Conservation (phyloP, 2,329 filamentous ascomycete species). For the Colletotrichum liriopes region DNA sequence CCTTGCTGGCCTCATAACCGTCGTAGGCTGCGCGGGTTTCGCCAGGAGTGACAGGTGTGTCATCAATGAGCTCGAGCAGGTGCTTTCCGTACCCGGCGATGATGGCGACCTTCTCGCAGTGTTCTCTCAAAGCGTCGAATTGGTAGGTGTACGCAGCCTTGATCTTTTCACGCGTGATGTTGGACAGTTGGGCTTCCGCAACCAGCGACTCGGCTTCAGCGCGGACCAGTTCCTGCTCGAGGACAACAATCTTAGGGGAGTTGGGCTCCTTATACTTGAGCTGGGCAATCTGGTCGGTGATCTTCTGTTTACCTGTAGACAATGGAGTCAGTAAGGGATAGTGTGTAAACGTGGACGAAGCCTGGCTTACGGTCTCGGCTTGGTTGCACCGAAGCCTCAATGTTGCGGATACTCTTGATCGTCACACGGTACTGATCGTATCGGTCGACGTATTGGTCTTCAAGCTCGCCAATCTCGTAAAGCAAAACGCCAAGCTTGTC, state of each 20-base stretch:
- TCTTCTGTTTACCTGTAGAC: slow-evolving; percentile 92
- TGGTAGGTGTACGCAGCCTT: slow-evolving; percentile 99
- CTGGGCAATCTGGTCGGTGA: slow-evolving; percentile 98
- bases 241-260: slow-evolving; percentile 95
- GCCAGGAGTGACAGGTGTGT: slow-evolving; percentile 95
- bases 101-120: slow-evolving; percentile 98
- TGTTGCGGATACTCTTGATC: slow-evolving; percentile 99
- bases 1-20: slow-evolving; percentile 98
- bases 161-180: slow-evolving; percentile 99
- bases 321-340: slow-evolving; percentile 36
- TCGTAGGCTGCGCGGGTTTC: slow-evolving; percentile 97
- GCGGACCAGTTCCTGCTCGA: slow-evolving; percentile 98
- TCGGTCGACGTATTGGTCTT: slow-evolving; percentile 98
- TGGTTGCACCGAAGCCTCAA: slow-evolving; percentile 97
- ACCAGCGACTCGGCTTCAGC: slow-evolving; percentile 99
- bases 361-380: slow-evolving; percentile 89
- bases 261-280: slow-evolving; percentile 99
- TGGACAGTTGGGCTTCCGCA: slow-evolving; percentile 96
- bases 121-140: slow-evolving; percentile 96
- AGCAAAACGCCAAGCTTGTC: slow-evolving; percentile 98
- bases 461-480: slow-evolving; percentile 98
- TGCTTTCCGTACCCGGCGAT: slow-evolving; percentile 99
- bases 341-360: neutral
- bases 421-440: slow-evolving; percentile 99
- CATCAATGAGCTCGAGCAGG: slow-evolving; percentile 95